A percentile compares a stretch with the other conserved stretches of the same genome.
Evolutionary conservation across 768 basidiomycete genomes (phyloP).

Genomic region (Candolleomyces aberdarensis): DNA sequence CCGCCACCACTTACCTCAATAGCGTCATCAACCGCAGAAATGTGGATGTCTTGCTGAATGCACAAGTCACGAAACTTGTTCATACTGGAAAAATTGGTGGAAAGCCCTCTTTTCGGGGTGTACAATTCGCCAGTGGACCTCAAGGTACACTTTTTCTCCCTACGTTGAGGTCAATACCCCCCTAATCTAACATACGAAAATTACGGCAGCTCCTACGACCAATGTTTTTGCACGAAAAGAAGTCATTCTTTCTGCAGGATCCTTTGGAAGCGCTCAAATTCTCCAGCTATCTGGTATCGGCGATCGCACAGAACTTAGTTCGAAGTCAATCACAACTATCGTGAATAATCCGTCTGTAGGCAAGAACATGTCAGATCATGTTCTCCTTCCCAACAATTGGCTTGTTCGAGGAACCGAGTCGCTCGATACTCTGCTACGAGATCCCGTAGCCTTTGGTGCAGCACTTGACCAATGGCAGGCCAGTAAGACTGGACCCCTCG

Average conservation of each 20-base stretch:
- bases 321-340: constrained; percentile 21
- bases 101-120: constrained; percentile 18
- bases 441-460: constrained; percentile 6
- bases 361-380: constrained; percentile 33
- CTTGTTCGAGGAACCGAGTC: constrained; percentile 8
- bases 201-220: not conserved
- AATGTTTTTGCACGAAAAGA: constrained; percentile 24
- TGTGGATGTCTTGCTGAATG: constrained; percentile 20
- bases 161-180: too few relatives aligned
- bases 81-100: constrained; percentile 11
- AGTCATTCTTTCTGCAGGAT: constrained; percentile 36
- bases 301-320: constrained; percentile 18
- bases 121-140: constrained; percentile 16
- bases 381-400: constrained; percentile 19
- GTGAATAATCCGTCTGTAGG: constrained; percentile 36
- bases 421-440: constrained; percentile 9
- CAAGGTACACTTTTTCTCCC: not conserved
- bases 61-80: constrained; percentile 20
- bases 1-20: constrained; percentile 23
- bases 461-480: constrained; percentile 26
- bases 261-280: constrained; percentile 32
- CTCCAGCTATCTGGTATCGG: constrained; percentile 35
- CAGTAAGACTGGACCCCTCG: constrained; percentile 19
- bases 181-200: too few relatives aligned
- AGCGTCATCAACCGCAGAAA: constrained; percentile 15